Evolutionary conservation across 257 asterid species (phyloP), one percentile per base, ranked within the genome.

Genomic region (Orobanche coerulescens): DNA sequence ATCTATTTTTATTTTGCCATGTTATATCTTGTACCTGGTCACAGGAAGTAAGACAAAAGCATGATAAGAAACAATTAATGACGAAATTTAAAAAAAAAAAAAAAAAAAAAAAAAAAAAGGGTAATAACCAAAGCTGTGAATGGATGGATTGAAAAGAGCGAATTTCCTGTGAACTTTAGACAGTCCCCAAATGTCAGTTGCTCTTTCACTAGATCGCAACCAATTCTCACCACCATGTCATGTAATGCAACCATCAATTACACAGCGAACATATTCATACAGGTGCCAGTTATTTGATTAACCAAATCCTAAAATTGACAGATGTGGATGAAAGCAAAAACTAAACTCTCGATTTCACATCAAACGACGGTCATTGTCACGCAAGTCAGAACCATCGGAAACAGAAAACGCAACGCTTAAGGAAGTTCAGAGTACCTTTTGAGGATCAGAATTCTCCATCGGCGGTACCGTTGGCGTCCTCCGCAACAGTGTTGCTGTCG

Each of bases 361-460:
- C 13, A 4, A 30, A 12, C 11, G 22, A 15, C 47, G 36, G 30
- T 30, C n/a, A n/a, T 12, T 42, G n/a, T 11, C 19, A n/a, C 67
- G 43, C 56, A 11, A 42, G 22, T 20, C 58, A 2, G 14, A 34
- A 33, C 34, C 40, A 30, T 1, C 11, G n/a, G 22, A 9, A 13
- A 19, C 13, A 50, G n/a, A n/a, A n/a, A n/a, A n/a, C n/a, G n/a
- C n/a, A n/a, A 33, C 16, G 25, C 53, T 6, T 4, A 0, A 43
- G 28, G 54, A 59, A 53, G 44, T 50, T 30, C 19, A 36, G 1
- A 68, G 16, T 58, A 86, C 96, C 95, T 79, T 79, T 9, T 69
- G 90, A 72, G 86, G 85, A 74, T 82, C 88, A 42, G 85, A 54
- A 75, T 81, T 85, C 62, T 88, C 76, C 86, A 50, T 53, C 72